Evolutionary conservation across 2,329 filamentous ascomycete species (phyloP).

Genomic region (Pestalotiopsis sp.): DNA sequence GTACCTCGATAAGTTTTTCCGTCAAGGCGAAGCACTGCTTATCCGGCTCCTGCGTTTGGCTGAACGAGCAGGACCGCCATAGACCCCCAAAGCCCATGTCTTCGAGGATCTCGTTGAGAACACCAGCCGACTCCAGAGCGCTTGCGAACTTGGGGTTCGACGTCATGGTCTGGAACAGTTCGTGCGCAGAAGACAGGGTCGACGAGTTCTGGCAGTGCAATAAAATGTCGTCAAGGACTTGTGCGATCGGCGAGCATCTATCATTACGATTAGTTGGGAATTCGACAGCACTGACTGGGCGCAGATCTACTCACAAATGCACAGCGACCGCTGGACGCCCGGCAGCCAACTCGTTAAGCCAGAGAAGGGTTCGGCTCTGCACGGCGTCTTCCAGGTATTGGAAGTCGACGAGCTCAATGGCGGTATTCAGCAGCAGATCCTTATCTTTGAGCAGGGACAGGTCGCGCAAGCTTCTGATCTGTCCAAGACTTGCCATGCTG

Average conservation of each 20-base stretch:
- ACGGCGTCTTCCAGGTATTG: slow-evolving; percentile 64
- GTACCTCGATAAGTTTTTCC: slow-evolving; percentile 64
- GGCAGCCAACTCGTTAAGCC: slow-evolving; percentile 61
- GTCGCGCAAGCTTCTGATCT: slow-evolving; percentile 45
- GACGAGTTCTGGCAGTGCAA: slow-evolving; percentile 64
- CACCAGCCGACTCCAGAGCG: slow-evolving; percentile 49
- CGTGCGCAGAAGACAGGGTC: slow-evolving; percentile 64
- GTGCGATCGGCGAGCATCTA: slow-evolving; percentile 59
- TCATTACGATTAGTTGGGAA: slow-evolving; percentile 1
- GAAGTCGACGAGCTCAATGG: slow-evolving; percentile 69
- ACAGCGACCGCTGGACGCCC: slow-evolving; percentile 59
- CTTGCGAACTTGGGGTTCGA: slow-evolving; percentile 54
- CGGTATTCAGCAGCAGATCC: slow-evolving; percentile 64
- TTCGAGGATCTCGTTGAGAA: slow-evolving; percentile 56
- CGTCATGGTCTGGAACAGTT: slow-evolving; percentile 61
- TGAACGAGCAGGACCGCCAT: slow-evolving; percentile 60
- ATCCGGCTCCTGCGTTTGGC: slow-evolving; percentile 51
- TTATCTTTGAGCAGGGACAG: slow-evolving; percentile 57
- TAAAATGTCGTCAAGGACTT: slow-evolving; percentile 64
- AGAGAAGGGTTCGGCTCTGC: slow-evolving; percentile 61
- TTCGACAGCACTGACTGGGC: background rate
- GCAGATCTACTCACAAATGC: slow-evolving; percentile 52
- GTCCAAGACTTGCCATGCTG: slow-evolving; percentile 41
- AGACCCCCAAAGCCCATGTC: slow-evolving; percentile 67
- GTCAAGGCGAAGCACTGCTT: slow-evolving; percentile 57